Percentiles rank a stretch among this genome's conserved stretches.
Conservation (phyloP, 2,329 filamentous ascomycete species). For the Sclerotinia minor region DNA sequence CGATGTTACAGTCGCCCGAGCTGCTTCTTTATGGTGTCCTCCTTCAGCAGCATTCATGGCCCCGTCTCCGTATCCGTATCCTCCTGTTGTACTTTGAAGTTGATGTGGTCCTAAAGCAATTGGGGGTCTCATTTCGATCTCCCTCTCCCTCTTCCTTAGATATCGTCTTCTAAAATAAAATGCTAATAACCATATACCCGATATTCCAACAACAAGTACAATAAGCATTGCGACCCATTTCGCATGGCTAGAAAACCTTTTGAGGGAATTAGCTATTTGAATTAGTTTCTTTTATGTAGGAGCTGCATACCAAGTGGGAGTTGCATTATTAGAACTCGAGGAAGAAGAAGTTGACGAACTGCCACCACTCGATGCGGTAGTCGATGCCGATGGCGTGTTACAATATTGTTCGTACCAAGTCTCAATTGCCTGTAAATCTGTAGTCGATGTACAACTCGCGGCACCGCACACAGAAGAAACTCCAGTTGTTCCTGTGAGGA, state of each 20-base stretch:
- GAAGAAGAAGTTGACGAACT: slow-evolving; percentile 24
- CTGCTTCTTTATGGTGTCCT: slow-evolving; percentile 30
- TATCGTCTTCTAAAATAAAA: slow-evolving; percentile 73
- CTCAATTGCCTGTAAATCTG: slow-evolving; percentile 57
- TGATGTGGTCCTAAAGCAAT: slow-evolving; percentile 44
- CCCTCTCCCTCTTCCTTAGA: slow-evolving; percentile 65
- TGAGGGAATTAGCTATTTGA: background rate
- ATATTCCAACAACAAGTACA: slow-evolving; percentile 68
- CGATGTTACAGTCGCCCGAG: slow-evolving; percentile 18
- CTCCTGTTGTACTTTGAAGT: slow-evolving; percentile 39
- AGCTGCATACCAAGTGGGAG: slow-evolving; percentile 28
- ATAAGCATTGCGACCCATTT: slow-evolving; percentile 83
- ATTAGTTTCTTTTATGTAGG: background rate
- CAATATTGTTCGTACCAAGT: slow-evolving; percentile 73
- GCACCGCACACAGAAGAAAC: slow-evolving; percentile 64
- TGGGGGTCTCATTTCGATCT: slow-evolving; percentile 42
- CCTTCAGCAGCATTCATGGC: slow-evolving; percentile 25
- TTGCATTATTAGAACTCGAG: slow-evolving; percentile 26
- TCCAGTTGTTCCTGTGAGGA: slow-evolving; percentile 55
- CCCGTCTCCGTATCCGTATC: slow-evolving; percentile 33
- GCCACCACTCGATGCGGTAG: slow-evolving; percentile 34
- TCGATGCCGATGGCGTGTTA: slow-evolving; percentile 45
- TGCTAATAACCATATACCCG: slow-evolving; percentile 64
- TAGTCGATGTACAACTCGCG: slow-evolving; percentile 51
- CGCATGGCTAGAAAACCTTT: slow-evolving; percentile 71